phyloP scores from a whole-genome alignment of 805 yeast genomes.

The Ogataea pini region DNA sequence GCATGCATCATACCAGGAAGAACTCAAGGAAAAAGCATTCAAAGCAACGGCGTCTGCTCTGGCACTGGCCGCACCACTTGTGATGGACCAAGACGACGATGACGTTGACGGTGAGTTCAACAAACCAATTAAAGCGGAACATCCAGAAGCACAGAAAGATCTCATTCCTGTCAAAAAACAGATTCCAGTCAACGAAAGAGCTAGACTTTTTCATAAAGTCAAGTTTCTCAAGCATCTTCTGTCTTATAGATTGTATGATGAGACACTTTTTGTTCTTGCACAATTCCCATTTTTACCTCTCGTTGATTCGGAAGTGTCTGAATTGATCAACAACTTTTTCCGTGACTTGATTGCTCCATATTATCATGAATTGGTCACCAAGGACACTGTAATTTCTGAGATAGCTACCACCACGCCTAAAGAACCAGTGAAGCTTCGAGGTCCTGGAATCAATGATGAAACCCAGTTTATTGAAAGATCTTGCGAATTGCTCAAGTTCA shows the following conservation, averaged over 20 bases:
- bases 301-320: conserved; percentile 50
- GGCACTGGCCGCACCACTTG: conserved; percentile 84
- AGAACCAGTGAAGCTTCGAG: conserved; percentile 25
- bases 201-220: conserved; percentile 37
- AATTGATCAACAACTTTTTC: conserved; percentile 50
- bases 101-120: conserved; percentile 18
- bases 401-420: conserved; percentile 19
- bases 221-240: conserved; percentile 55
- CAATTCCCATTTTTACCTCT: conserved; percentile 62
- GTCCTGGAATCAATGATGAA: conserved; percentile 40
- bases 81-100: conserved; percentile 62
- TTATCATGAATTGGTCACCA: conserved; percentile 28
- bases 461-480: conserved; percentile 47
- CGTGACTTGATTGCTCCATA: conserved; percentile 52
- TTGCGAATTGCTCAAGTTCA: conserved; percentile 48
- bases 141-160: background rate
- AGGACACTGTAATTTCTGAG: background rate
- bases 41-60: conserved; percentile 73
- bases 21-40: conserved; percentile 55
- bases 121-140: conserved; percentile 9
- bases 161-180: conserved; percentile 1
- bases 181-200: conserved; percentile 17
- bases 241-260: conserved; percentile 60
- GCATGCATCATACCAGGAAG: conserved; percentile 45
- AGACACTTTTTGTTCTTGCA: conserved; percentile 58